Evolutionary conservation across 2,329 filamentous ascomycete species (phyloP), one percentile per base, ranked within the genome.

Genomic region (Fusarium proliferatum): DNA sequence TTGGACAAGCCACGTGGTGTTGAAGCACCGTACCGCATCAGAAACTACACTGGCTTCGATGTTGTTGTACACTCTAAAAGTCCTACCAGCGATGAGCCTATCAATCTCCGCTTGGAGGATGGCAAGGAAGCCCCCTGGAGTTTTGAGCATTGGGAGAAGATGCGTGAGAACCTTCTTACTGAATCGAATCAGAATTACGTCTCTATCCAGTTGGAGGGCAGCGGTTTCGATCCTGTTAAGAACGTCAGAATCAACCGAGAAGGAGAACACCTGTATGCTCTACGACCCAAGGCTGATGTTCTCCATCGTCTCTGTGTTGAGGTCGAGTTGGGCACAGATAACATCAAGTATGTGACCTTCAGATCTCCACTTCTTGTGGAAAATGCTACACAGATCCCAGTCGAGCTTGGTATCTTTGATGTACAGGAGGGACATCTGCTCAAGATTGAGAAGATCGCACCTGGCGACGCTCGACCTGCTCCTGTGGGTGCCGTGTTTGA

Each of bases 291-390:
- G 81, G 92, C 94, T 69, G 93, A 93, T 66, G 88, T 97, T 6
- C 88, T 96, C 72, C 97, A 99, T 81, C 93, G 95, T 28, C 88
- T 99, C 23, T 90, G 98, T 30, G 95, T 98, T 1, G 96, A 99
- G 64, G 93, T 99, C 60, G 94, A 90, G 60, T 88, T 99, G 30
- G 96, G 95, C n/a, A 85, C 90, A 2, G 96, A 99, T 85, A 98
- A 98, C 78, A 94, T 99, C 84, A 99, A 99, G 85, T 97, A 97
- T 80, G 97, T 99, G 79, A 99, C 95, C 3, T 91, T 99, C 78
- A 90, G 96, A 33, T 98, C 96, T 23, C 96, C 96, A 2, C 85
- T 99, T 3, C 84, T 98, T 1, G 91, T 99, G 12, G 96, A 99
- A 80, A 99, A 99, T 82, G 93, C 96, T 72, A 99, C 96, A 0